A percentile compares a stretch with the other conserved stretches of the same genome.
Conservation (phyloP, 2,329 filamentous ascomycete species). For the Aspergillus intermedius region DNA sequence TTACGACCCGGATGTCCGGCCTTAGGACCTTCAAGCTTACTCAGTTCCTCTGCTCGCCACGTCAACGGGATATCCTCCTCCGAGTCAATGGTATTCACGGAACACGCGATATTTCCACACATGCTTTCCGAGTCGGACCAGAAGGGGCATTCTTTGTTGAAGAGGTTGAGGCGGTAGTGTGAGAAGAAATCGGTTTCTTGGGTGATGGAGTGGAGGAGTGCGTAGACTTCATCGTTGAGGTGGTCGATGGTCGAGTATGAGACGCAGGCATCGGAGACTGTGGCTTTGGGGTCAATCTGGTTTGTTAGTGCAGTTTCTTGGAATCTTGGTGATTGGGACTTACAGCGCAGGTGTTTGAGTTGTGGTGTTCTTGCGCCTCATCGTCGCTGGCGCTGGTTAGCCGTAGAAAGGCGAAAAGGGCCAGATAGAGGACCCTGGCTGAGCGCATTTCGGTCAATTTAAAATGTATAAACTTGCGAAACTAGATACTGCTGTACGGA, state of each 20-base stretch:
- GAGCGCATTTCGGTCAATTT: constrained; percentile 41
- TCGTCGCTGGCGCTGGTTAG: constrained; percentile 39
- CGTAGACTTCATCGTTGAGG: constrained; percentile 70
- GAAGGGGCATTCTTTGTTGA: constrained; percentile 90
- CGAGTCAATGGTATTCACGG: constrained; percentile 89
- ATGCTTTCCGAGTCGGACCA: constrained; percentile 90
- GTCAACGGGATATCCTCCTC: constrained; percentile 88
- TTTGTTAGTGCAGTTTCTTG: neutral
- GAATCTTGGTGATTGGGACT: constrained; percentile 23
- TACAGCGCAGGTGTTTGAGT: constrained; percentile 48
- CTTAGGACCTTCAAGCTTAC: constrained; percentile 83
- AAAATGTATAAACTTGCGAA: neutral
- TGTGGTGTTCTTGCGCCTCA: neutral
- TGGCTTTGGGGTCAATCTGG: constrained; percentile 80
- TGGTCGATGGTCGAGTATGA: constrained; percentile 85
- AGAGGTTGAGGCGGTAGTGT: constrained; percentile 91
- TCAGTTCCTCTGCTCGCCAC: constrained; percentile 86
- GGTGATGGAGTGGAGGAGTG: constrained; percentile 72
- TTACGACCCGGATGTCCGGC: constrained; percentile 79
- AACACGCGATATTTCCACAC: constrained; percentile 95
- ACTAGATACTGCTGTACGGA: too few relatives aligned
- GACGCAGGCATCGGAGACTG: constrained; percentile 89
- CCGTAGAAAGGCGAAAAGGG: constrained; percentile 54
- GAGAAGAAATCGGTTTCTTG: constrained; percentile 94
- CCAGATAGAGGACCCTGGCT: constrained; percentile 54